Evolutionary conservation across 352 stramenopile species (phyloP).

Genomic region (Blastocystis sp.): DNA sequence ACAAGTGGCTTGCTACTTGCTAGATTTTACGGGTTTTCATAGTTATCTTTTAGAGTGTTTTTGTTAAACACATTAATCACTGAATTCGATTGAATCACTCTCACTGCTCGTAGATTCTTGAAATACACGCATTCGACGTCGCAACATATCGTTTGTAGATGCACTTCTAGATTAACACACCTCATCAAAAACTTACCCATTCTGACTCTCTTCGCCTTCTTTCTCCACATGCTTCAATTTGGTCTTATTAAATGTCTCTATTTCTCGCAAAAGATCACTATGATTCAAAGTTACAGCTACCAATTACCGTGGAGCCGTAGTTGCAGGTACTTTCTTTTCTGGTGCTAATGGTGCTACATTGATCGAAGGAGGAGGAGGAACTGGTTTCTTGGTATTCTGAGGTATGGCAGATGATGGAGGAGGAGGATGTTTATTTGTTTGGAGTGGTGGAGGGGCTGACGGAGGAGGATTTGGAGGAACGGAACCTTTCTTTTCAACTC

Average conservation of each 20-base stretch:
- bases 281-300: background rate
- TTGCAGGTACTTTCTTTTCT: background rate
- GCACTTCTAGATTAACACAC: background rate
- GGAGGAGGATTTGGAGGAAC: background rate
- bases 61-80: conserved; percentile 17
- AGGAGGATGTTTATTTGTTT: background rate
- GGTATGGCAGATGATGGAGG: background rate
- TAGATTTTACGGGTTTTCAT: background rate
- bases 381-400: background rate
- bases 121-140: background rate
- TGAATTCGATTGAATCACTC: conserved; percentile 49
- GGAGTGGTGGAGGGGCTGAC: background rate
- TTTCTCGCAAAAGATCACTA: conserved; percentile 32
- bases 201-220: background rate
- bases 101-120: conserved; percentile 20
- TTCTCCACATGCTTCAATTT: conserved; percentile 41
- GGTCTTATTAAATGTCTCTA: conserved; percentile 36
- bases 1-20: background rate
- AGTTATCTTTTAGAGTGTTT: background rate
- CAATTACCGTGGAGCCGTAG: background rate
- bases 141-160: background rate
- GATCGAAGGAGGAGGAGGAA: background rate
- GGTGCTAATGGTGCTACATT: background rate
- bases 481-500: background rate
- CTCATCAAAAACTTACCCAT: background rate